Evolutionary conservation across 192 early-diverging fungal genomes (phyloP), one percentile per base, ranked within the genome.

Genomic region (Coemansia sp.): DNA sequence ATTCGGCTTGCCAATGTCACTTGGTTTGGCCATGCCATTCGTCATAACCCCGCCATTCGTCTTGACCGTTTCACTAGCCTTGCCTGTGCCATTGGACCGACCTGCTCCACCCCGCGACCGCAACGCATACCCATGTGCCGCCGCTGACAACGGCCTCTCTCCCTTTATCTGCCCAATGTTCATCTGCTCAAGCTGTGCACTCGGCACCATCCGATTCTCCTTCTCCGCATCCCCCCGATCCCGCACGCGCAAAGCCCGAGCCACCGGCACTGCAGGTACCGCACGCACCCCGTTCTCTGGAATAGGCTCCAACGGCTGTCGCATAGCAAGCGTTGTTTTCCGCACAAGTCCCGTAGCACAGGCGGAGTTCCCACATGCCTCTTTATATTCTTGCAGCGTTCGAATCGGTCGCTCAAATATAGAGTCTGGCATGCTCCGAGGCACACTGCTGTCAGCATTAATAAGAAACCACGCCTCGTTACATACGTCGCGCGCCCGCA

Each of bases 361-460:
- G 41, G 3, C 4, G 4, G 13, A 16, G 41, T 38, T 57, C 18
- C 26, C 59, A 7, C 29, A 47, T 19, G 54, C 45, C 35, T 8
- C 43, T 39, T 59, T 66, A 47, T 68, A 80, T 24, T 80, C 77
- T 12, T 68, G 57, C 52, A 71, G 43, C 48, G 55, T 71, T n/a
- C 68, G 64, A 22, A 80, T 80, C 1, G 77, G 77, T 54, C 58
- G 35, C n/a, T 69, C 51, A 49, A 80, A 80, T 61, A 80, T 71
- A 7, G 67, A 57, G 4, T 67, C 65, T 1, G 77, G 77, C 77
- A 80, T 80, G 26, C 50, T 68, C 37, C 45, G 39, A 5, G 62
- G 65, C 19, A 65, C 43, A 10, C 50, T 32, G 19, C 61, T 67
- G 7, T 70, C 64, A 0, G 66, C 55, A n/a, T 68, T 22, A 4